A percentile compares a stretch with the other conserved stretches of the same genome.
Conservation (phyloP, 768 basidiomycete species). For the Mycena albidolilacea region DNA sequence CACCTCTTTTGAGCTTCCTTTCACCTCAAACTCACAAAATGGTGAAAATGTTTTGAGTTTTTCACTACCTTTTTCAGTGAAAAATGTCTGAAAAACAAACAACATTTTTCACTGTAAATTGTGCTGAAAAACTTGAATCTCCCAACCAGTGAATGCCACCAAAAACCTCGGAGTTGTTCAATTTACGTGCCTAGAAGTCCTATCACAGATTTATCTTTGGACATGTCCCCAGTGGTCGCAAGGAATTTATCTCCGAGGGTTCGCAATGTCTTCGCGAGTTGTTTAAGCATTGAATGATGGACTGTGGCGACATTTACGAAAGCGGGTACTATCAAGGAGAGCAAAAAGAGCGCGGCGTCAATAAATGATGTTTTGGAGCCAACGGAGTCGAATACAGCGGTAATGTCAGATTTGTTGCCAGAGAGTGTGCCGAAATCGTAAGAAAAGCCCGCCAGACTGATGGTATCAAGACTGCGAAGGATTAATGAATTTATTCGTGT, state of each 20-base stretch:
- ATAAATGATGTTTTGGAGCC: constrained; percentile 9
- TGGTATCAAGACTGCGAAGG: constrained; percentile 20
- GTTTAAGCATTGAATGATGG: background rate
- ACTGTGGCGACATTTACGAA: background rate
- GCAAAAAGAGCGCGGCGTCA: constrained; percentile 1
- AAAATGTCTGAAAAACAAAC: too few species aligned
- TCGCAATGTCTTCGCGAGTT: constrained; percentile 16
- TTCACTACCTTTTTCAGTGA: too few species aligned
- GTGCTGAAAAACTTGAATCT: too few species aligned
- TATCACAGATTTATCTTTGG: constrained; percentile 22
- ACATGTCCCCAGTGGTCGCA: background rate
- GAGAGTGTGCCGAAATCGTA: constrained; percentile 23
- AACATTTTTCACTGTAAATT: too few species aligned
- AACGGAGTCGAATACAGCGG: constrained; percentile 1
- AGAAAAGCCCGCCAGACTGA: constrained; percentile 25
- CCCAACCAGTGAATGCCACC: too few species aligned
- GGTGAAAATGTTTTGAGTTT: too few species aligned
- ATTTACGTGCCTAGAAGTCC: constrained; percentile 12
- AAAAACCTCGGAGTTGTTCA: background rate
- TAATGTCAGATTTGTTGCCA: constrained; percentile 1
- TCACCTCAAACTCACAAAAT: too few species aligned
- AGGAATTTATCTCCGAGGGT: constrained; percentile 15
- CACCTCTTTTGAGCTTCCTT: too few species aligned
- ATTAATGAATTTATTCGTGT: background rate
- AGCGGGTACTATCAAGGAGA: background rate